Evolutionary conservation across 148 eudicot genomes (phyloP), one percentile per base, ranked within the genome.

Genomic region (Vaccinium corymbosum): DNA sequence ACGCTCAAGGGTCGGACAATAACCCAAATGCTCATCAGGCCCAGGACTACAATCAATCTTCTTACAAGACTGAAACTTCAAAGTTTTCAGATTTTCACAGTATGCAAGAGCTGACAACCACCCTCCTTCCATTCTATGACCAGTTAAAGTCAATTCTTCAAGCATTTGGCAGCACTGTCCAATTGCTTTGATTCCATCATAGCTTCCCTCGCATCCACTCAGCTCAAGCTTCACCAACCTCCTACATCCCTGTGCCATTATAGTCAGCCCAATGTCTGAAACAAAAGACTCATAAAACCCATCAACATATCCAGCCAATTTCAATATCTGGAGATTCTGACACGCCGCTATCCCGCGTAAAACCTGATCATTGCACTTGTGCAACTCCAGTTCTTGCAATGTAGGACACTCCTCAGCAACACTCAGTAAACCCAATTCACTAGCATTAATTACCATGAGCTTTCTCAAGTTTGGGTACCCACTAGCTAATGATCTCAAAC

Each of bases 131-230:
- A 97, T 90, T 84, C 82, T 89, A 48, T 93, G 97, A 76, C 90
- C 88, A 85, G 88, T 81, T 42, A 97, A 17, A 32, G 89, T 94
- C 87, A 97, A 75, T 84, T 97, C 99, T 84, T 97, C 97, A 66
- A 97, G 90, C 99, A 97, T 94, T 64, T 88, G 94, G 87, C 99
- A 94, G 62, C 99, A 92, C 76, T 94, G 94, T 4, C 95, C 99
- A 80, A 97, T 94, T 2, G 98, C 98, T 86, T 86, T 91, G 83
- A 97, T 90, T 89, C 99, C 99, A 81, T 94, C 98, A 83, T 93
- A 97, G 81, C 98, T 92, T 72, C 99, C 99, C 50, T 90, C 91
- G 83, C 98, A 97, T 38, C 98, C 98, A 85, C 85, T 90, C 1
- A 97, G 84, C 89, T 94, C 98, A 19, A 97, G 94, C 91, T 93